These are phyloP conservation scores for Wickerhamiella sorbophila DNA, from an alignment of 805 yeast genomes.

Conservation along the genomic window DNA sequence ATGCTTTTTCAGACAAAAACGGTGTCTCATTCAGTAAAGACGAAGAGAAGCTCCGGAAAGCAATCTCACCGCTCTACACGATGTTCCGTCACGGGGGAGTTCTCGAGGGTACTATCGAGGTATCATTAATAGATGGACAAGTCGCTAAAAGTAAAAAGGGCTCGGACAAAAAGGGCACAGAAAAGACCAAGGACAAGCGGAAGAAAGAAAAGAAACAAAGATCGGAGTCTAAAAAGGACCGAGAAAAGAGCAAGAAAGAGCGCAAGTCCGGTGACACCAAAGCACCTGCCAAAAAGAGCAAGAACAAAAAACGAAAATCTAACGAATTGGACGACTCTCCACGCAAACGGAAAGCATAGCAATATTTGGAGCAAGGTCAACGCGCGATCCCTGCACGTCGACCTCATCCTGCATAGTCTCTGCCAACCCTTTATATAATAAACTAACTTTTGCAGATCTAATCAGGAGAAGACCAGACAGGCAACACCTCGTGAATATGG, in stretches of 20 bases:
- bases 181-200: slow-evolving; percentile 1
- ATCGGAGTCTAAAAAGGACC: slow-evolving; percentile 5
- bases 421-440: no score
- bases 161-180: slow-evolving; percentile 5
- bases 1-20: slow-evolving; percentile 29
- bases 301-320: background rate
- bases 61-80: slow-evolving; percentile 57
- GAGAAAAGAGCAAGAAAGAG: no score
- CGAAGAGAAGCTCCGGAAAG: slow-evolving; percentile 23
- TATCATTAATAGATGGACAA: background rate
- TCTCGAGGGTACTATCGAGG: slow-evolving; percentile 47
- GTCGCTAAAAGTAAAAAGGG: slow-evolving; percentile 1
- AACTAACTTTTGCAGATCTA: no score
- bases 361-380: no score
- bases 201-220: slow-evolving; percentile 3
- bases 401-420: no score
- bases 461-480: no score
- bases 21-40: slow-evolving; percentile 43
- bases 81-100: slow-evolving; percentile 86
- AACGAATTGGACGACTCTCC: no score
- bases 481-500: background rate
- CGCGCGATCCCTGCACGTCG: no score
- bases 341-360: no score
- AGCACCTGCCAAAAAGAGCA: background rate
- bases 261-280: background rate